phyloP scores from a whole-genome alignment of 1,284 basidiomycete species.

The Phellopilus nigrolimitatus region DNA sequence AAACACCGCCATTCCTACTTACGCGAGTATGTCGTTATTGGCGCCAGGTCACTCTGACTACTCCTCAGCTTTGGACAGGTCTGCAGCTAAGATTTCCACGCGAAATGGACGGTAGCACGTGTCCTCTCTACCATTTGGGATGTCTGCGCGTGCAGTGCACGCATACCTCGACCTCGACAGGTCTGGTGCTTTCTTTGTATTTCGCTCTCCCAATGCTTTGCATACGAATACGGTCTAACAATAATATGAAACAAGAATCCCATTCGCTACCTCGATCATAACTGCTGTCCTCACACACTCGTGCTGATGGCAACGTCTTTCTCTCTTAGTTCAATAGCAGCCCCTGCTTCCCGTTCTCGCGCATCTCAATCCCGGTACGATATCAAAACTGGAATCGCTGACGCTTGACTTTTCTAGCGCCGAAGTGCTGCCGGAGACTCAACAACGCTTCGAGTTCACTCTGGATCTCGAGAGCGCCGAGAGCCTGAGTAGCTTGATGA shows the following conservation, averaged over 20 bases:
- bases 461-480: not conserved
- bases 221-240: no score
- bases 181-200: slow-evolving; percentile 7
- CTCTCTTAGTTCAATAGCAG: not conserved
- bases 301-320: not conserved
- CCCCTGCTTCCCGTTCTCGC: not conserved
- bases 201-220: not conserved
- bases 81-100: slow-evolving; percentile 1
- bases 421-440: not conserved
- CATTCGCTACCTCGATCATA: not conserved
- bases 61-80: slow-evolving; percentile 5
- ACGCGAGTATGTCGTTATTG: not conserved
- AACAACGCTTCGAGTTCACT: no score
- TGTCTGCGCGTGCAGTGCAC: not conserved
- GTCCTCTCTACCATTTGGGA: not conserved
- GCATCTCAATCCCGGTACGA: not conserved
- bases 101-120: not conserved
- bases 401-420: slow-evolving; percentile 8
- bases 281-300: slow-evolving; percentile 1
- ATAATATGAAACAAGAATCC: not conserved
- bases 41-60: slow-evolving; percentile 3
- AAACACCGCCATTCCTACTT: not conserved
- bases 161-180: not conserved
- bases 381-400: not conserved
- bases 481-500: not conserved